Conservation (phyloP, 768 basidiomycete genomes). For the Pleurotus salmoneostramineus region DNA sequence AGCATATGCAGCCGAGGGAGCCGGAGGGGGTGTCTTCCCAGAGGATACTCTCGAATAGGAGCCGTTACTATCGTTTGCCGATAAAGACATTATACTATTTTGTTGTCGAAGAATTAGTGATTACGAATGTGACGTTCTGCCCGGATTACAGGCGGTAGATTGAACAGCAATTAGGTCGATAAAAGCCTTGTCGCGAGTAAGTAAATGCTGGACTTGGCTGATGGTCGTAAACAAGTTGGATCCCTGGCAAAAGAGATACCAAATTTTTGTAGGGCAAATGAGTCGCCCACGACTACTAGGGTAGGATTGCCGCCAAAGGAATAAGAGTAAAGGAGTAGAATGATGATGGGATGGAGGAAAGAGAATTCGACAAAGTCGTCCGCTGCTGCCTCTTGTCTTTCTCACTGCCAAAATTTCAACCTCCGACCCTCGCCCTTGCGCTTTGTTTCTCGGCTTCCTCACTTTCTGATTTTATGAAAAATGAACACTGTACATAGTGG, state of each 20-base stretch:
- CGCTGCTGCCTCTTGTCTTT: conserved; percentile 22
- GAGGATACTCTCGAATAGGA: conserved; percentile 78
- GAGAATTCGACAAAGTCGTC: conserved; percentile 18
- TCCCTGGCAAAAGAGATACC: conserved; percentile 17
- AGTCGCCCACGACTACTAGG: conserved; percentile 50
- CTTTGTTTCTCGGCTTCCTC: not conserved
- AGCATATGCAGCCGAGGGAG: conserved; percentile 84
- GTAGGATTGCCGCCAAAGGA: conserved; percentile 46
- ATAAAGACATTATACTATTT: conserved; percentile 87
- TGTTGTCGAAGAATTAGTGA: conserved; percentile 75
- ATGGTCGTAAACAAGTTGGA: conserved; percentile 30
- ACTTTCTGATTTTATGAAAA: too few species aligned
- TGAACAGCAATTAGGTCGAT: conserved; percentile 27
- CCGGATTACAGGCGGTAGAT: conserved; percentile 23
- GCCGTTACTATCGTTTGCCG: conserved; percentile 76
- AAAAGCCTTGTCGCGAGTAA: conserved; percentile 28
- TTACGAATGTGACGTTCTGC: conserved; percentile 49
- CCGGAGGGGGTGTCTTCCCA: conserved; percentile 88
- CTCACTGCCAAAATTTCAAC: conserved; percentile 5
- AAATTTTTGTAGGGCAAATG: conserved; percentile 30
- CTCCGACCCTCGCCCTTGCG: not conserved
- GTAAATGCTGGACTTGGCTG: conserved; percentile 32
- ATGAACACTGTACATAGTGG: too few species aligned
- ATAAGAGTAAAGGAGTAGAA: conserved; percentile 47
- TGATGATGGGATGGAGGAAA: conserved; percentile 39